A percentile compares a stretch with the other conserved stretches of the same genome.
These are phyloP conservation scores for Epichloe brachyelytri DNA, from an alignment of 2,329 filamentous ascomycete genomes.

Conservation along the genomic window DNA sequence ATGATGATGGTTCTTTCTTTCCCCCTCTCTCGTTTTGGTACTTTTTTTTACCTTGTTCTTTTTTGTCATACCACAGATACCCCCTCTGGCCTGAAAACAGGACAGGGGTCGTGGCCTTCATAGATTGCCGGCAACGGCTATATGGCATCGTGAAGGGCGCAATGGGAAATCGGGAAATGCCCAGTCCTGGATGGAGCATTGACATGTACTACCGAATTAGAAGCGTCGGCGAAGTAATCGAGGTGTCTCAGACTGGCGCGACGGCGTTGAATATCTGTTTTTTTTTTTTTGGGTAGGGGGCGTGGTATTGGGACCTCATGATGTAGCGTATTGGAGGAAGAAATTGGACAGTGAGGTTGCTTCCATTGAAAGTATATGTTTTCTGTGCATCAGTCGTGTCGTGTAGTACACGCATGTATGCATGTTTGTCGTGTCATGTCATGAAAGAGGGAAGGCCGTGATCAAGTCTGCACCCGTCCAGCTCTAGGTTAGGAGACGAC, in stretches of 20 bases:
- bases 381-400: too few species aligned
- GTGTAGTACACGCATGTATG: too few species aligned
- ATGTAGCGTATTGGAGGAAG: not conserved
- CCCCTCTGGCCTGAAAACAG: not conserved
- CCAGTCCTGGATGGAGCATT: conserved; percentile 2
- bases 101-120: conserved; percentile 3
- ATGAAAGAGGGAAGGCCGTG: too few species aligned
- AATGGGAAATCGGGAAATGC: conserved; percentile 2
- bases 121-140: not conserved
- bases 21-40: not conserved
- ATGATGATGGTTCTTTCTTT: not conserved
- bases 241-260: conserved; percentile 3
- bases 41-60: not conserved
- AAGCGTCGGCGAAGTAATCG: not conserved
- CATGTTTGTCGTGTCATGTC: too few species aligned
- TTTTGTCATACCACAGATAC: conserved; percentile 5
- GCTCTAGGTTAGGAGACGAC: too few species aligned
- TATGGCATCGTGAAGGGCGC: conserved; percentile 2
- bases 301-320: not conserved
- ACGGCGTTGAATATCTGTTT: not conserved
- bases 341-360: not conserved
- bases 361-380: too few species aligned
- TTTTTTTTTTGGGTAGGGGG: not conserved
- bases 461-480: too few species aligned
- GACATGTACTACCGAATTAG: conserved; percentile 1